Conservation (phyloP, 176 grass and related monocot genomes). For the Raddia guianensis region DNA sequence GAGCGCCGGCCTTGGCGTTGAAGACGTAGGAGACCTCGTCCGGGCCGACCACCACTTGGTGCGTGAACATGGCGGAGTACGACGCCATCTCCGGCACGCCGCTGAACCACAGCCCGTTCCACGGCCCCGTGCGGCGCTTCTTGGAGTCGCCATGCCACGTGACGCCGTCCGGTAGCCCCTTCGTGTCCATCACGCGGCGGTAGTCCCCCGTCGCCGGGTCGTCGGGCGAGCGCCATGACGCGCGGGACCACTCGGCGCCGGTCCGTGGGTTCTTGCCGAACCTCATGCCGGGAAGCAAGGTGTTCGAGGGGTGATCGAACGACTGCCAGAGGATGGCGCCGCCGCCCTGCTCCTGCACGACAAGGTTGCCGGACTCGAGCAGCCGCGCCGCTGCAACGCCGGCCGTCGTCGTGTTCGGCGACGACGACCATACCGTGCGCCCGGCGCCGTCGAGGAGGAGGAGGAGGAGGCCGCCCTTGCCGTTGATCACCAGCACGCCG, state of each 20-base stretch:
- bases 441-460: constrained; percentile 19
- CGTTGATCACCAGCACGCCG: constrained; percentile 6
- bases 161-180: constrained; percentile 26
- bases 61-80: constrained; percentile 33
- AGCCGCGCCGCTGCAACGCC: background rate
- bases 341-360: background rate
- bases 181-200: background rate
- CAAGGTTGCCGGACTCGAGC: background rate
- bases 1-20: constrained; percentile 27
- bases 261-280: constrained; percentile 38
- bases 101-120: constrained; percentile 40
- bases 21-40: constrained; percentile 33
- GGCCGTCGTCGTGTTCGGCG: constrained; percentile 28
- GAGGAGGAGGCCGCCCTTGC: background rate
- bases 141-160: constrained; percentile 3
- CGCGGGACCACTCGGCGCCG: constrained; percentile 30
- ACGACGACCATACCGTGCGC: constrained; percentile 15
- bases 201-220: constrained; percentile 38
- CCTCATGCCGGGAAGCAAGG: constrained; percentile 38
- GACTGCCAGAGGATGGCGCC: background rate
- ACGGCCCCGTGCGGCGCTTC: constrained; percentile 32
- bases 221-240: constrained; percentile 21
- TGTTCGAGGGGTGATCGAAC: constrained; percentile 22
- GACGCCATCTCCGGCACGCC: constrained; percentile 35
- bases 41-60: background rate